Evolutionary conservation across 2,329 filamentous ascomycete species (phyloP), one percentile per base, ranked within the genome.

Genomic region (Aureobasidium pullulans): DNA sequence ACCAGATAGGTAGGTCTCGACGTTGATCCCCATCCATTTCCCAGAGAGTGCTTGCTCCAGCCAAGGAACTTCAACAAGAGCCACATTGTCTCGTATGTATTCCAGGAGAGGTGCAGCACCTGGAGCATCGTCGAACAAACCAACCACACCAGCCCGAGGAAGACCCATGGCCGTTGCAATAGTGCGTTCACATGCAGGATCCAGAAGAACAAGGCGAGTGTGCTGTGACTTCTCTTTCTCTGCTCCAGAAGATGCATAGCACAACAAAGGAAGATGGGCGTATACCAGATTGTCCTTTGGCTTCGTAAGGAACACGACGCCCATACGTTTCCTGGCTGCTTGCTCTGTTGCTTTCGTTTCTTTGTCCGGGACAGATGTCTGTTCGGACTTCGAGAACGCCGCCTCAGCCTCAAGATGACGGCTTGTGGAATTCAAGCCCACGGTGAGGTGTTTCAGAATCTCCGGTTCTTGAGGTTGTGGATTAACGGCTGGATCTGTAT

Each of bases 351-450:
- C 19, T 23, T 32, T 39, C 6, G 19, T 16, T 4, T 54, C 40
- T 40, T 32, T 23, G 16, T 37, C 16, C 32, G n/a, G 7, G 16
- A 37, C 31, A 37, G 34, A 15, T 6, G 13, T 2, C 16, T 19
- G 5, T 39, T 31, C 34, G 32, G 46, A 16, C 36, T 39, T 57
- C 28, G 52, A 56, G 36, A 40, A 53, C n/a, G 69, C 63, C 4
- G 77, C 72, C 31, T 73, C 66, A 19, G 71, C 68, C 62, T 85
- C 79, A 2, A 91, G 76, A 50, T 76, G 76, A 16, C 83, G 79
- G 5, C 83, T 85, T 60, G 89, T 84, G 60, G 75, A 78, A 64
- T 84, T 82, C 46, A 90, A 74, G 2, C 88, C 88, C 49, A 88
- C 73, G 50, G 88, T 81, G 40, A 90, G 69, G 62, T 80, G 79